Percentiles rank a stretch among this genome's conserved stretches.
phyloP scores from a whole-genome alignment of 2,329 filamentous ascomycete genomes.

The Colletotrichum orchidophilum region DNA sequence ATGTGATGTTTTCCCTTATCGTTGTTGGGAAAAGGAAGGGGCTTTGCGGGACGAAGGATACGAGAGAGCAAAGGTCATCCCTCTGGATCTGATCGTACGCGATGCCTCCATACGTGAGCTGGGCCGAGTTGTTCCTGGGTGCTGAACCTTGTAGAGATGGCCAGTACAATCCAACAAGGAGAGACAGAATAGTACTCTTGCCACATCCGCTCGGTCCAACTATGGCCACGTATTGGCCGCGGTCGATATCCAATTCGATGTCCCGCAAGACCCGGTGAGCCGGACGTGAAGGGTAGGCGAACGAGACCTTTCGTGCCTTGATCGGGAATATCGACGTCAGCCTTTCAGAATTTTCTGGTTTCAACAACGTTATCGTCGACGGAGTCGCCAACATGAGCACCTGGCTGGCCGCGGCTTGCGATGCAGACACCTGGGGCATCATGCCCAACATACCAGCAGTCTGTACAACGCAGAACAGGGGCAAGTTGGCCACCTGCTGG shows the following conservation, averaged over 20 bases:
- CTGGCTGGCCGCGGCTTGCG: conserved; percentile 76
- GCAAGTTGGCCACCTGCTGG: conserved; percentile 80
- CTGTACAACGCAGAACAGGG: conserved; percentile 85
- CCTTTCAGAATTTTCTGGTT: not conserved
- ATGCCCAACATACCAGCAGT: conserved; percentile 75
- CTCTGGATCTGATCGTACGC: not conserved
- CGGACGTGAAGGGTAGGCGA: conserved; percentile 74
- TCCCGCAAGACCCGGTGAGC: conserved; percentile 40
- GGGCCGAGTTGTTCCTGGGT: not conserved
- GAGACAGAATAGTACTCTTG: conserved; percentile 83
- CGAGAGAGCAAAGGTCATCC: conserved; percentile 61
- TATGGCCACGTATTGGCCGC: conserved; percentile 75
- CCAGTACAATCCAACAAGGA: conserved; percentile 78
- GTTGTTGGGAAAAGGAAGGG: conserved; percentile 79
- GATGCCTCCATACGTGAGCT: not conserved
- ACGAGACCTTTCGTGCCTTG: conserved; percentile 67
- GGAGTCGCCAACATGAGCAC: conserved; percentile 77
- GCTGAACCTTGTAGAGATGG: conserved; percentile 39
- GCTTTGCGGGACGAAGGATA: conserved; percentile 75
- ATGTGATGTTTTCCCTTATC: conserved; percentile 83
- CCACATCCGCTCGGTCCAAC: conserved; percentile 90
- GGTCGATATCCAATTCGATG: conserved; percentile 62
- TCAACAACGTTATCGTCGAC: conserved; percentile 42
- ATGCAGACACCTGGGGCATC: conserved; percentile 82
- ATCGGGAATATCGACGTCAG: conserved; percentile 53